Evolutionary conservation across 2,329 filamentous ascomycete species (phyloP).

Genomic region (Phyllosticta paracitricarpa): DNA sequence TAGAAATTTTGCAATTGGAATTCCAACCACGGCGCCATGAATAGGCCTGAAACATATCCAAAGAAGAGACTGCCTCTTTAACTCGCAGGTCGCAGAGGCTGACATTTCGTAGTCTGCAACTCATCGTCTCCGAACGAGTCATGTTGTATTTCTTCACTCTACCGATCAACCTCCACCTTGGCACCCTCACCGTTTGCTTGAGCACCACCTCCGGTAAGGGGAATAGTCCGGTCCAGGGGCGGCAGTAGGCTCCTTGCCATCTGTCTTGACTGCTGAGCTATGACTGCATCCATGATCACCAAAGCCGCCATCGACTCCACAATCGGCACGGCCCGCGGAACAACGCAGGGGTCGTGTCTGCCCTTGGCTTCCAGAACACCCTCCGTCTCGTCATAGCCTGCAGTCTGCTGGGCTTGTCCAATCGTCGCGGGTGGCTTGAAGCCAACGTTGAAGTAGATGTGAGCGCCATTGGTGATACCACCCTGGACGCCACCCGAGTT

Average conservation of each 20-base stretch:
- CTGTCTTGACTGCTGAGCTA: constrained; percentile 63
- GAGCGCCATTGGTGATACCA: constrained; percentile 86
- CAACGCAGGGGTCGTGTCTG: constrained; percentile 86
- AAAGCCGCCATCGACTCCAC: constrained; percentile 88
- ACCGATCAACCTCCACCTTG: constrained; percentile 4
- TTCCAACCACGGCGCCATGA: no score
- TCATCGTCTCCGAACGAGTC: not conserved
- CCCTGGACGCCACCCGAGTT: constrained; percentile 93
- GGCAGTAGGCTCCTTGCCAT: constrained; percentile 26
- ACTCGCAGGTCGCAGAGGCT: not conserved
- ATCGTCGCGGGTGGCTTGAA: constrained; percentile 97
- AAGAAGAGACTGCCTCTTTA: not conserved
- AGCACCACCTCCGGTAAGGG: constrained; percentile 16
- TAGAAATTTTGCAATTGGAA: not conserved
- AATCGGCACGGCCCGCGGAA: constrained; percentile 76
- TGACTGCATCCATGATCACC: constrained; percentile 74
- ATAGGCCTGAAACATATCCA: not conserved
- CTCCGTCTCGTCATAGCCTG: constrained; percentile 64
- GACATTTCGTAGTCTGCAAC: not conserved
- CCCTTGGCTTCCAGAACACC: constrained; percentile 84
- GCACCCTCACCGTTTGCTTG: constrained; percentile 7
- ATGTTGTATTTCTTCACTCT: not conserved
- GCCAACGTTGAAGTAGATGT: constrained; percentile 86
- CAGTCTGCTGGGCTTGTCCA: constrained; percentile 68
- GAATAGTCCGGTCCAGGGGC: constrained; percentile 28